Percentiles rank a stretch among this genome's conserved stretches.
phyloP scores from a whole-genome alignment of 108 stramenopile genomes.

The Nitzschia palea region DNA sequence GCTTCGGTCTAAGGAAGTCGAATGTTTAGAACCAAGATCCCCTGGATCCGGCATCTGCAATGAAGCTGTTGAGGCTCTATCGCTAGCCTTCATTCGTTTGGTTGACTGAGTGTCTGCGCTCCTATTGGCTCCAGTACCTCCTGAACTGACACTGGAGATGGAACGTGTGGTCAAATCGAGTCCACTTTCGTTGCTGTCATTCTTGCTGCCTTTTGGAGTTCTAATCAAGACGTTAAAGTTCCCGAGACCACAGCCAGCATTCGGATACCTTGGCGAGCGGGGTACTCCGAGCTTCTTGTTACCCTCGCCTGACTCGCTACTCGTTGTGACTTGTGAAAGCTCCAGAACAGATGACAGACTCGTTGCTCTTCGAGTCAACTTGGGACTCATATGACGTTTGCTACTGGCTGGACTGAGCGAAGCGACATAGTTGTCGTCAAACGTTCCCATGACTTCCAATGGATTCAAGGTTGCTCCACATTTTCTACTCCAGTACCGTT shows the following conservation, averaged over 20 bases:
- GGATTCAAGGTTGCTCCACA: constrained; percentile 24
- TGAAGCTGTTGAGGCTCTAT: too few relatives aligned
- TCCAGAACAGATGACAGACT: neutral
- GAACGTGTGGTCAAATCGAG: neutral
- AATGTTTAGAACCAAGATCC: neutral
- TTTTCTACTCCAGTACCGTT: constrained; percentile 19
- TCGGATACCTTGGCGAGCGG: constrained; percentile 8
- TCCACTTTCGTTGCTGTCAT: constrained; percentile 1
- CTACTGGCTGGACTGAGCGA: too few relatives aligned
- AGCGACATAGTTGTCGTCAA: too few relatives aligned
- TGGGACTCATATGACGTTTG: too few relatives aligned
- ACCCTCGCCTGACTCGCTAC: neutral
- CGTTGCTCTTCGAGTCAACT: neutral
- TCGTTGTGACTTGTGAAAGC: neutral
- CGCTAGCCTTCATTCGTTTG: neutral
- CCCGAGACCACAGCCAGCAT: constrained; percentile 33
- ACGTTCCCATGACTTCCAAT: constrained; percentile 16
- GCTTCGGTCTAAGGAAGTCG: neutral
- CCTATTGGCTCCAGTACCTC: neutral
- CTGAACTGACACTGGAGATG: neutral
- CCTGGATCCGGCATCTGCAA: neutral
- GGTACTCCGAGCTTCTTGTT: neutral
- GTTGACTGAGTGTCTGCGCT: neutral
- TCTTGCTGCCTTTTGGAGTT: neutral
- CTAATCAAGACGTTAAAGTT: constrained; percentile 28